These are phyloP conservation scores for Nicotiana tomentosiformis DNA, from an alignment of 257 asterid genomes.

Conservation along the genomic window DNA sequence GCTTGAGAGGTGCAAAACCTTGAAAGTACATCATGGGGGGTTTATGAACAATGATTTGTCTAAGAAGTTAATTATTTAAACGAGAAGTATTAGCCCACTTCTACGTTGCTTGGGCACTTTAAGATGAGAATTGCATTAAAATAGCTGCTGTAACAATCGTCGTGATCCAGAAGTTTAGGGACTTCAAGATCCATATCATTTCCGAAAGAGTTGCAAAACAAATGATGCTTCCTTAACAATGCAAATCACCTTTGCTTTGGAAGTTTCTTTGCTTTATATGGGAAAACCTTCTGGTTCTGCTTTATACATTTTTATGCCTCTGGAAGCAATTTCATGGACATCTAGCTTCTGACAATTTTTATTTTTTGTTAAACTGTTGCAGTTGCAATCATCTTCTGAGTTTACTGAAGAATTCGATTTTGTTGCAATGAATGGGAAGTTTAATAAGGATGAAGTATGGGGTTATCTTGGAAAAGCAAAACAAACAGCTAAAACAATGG, in stretches of 20 bases:
- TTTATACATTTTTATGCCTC: background rate
- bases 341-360: background rate
- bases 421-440: conserved; percentile 80
- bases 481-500: conserved; percentile 31
- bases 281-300: background rate
- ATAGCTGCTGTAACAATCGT: background rate
- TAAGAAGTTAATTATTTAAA: background rate
- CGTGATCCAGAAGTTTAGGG: background rate
- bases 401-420: conserved; percentile 67
- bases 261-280: background rate
- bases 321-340: background rate
- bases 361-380: conserved; percentile 9
- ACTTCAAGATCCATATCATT: background rate
- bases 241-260: background rate
- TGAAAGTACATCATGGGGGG: background rate
- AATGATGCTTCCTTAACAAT: background rate
- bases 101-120: background rate
- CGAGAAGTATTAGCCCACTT: background rate
- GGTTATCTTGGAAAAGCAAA: conserved; percentile 63
- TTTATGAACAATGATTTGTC: background rate
- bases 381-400: conserved; percentile 31
- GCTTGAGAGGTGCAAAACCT: too few species aligned
- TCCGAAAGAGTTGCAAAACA: background rate
- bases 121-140: background rate
- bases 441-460: conserved; percentile 78